These are phyloP conservation scores for Thielaviopsis cerberus DNA, from an alignment of 2,329 filamentous ascomycete genomes.

Conservation along the genomic window DNA sequence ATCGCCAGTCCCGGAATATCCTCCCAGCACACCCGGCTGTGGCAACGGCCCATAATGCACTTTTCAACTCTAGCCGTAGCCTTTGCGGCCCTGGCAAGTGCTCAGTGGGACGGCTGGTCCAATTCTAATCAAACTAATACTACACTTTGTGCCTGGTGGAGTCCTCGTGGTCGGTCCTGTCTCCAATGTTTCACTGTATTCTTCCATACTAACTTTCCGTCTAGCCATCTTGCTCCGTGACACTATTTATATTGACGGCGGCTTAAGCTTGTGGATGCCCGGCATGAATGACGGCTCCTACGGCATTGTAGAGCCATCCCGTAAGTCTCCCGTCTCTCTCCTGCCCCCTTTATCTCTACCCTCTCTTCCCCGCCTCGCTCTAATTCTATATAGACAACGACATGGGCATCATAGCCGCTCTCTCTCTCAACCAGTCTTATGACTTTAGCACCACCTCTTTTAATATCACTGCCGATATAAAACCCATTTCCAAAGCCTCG, in stretches of 20 bases:
- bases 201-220: background rate
- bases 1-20: too few species aligned
- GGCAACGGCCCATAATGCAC: too few species aligned
- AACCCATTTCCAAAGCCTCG: constrained; percentile 27
- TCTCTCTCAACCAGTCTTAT: constrained; percentile 36
- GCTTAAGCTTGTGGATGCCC: constrained; percentile 33
- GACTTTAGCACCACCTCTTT: constrained; percentile 12
- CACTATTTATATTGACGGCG: constrained; percentile 48
- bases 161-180: constrained; percentile 28
- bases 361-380: too few species aligned
- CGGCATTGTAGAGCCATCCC: constrained; percentile 18
- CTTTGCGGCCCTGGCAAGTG: constrained; percentile 17
- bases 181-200: constrained; percentile 14
- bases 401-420: constrained; percentile 33
- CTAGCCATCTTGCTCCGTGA: constrained; percentile 40
- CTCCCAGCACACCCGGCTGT: too few species aligned
- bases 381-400: constrained; percentile 26
- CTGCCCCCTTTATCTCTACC: too few species aligned
- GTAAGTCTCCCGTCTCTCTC: constrained; percentile 21
- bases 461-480: constrained; percentile 36
- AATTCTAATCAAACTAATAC: constrained; percentile 31
- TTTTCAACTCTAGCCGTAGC: constrained; percentile 16
- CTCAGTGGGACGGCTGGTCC: constrained; percentile 31
- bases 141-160: constrained; percentile 40
- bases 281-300: constrained; percentile 27